Percentiles rank a stretch among this genome's conserved stretches.
Conservation (phyloP, 2,329 filamentous ascomycete genomes). For the Beauveria scarabaeidicola region DNA sequence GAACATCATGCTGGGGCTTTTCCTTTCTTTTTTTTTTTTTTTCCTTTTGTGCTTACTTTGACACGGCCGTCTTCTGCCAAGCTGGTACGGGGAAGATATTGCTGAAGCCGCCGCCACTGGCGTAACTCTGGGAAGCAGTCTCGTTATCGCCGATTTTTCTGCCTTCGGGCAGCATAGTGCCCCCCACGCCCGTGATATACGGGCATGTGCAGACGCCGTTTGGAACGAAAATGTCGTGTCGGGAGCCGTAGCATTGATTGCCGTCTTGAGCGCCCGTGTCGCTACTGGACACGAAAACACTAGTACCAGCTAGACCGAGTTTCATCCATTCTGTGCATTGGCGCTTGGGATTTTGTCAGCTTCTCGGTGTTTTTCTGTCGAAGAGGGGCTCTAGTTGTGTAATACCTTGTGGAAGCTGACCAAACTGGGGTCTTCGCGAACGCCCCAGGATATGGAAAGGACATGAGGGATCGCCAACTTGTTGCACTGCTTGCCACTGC, state of each 20-base stretch:
- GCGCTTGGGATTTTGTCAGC: conserved; percentile 17
- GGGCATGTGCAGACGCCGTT: conserved; percentile 33
- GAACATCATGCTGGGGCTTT: background rate
- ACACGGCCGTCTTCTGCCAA: conserved; percentile 37
- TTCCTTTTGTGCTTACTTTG: background rate
- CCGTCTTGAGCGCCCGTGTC: conserved; percentile 27
- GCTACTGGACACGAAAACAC: conserved; percentile 32
- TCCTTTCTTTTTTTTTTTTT: too few species aligned
- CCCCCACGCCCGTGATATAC: conserved; percentile 40
- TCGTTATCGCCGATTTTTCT: conserved; percentile 35
- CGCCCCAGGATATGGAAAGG: conserved; percentile 39
- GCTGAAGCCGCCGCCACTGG: conserved; percentile 17
- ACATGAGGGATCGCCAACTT: conserved; percentile 16
- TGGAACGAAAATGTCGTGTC: conserved; percentile 19
- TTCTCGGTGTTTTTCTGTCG: background rate
- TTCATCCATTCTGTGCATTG: conserved; percentile 37
- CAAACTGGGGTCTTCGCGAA: conserved; percentile 26
- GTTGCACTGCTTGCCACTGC: conserved; percentile 15
- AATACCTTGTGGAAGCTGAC: background rate
- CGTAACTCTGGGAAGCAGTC: conserved; percentile 36
- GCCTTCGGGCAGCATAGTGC: conserved; percentile 35
- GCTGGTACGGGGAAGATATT: conserved; percentile 37
- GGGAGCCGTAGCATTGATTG: conserved; percentile 8
- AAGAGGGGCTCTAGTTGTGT: background rate
- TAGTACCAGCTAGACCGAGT: conserved; percentile 34